Evolutionary conservation across 495 filamentous ascomycete species (phyloP).

Genomic region (Amphirosellinia nigrospora): DNA sequence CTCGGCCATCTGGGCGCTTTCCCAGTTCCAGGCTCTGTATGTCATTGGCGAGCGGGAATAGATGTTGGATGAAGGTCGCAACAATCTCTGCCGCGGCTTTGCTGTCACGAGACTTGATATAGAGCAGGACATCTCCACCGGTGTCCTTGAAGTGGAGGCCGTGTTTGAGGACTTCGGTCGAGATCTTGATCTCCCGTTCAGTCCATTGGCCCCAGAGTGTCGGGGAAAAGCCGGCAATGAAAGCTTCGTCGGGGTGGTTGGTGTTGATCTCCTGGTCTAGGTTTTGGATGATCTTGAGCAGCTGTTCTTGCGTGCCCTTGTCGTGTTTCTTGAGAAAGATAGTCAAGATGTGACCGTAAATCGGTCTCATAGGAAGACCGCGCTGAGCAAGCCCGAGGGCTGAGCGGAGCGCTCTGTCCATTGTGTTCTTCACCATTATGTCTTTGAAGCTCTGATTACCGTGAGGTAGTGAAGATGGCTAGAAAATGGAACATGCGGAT

Average conservation of each 20-base stretch:
- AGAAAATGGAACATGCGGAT: neutral
- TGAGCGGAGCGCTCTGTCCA: slow-evolving; percentile 11
- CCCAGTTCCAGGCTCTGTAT: slow-evolving; percentile 18
- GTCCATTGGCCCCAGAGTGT: slow-evolving; percentile 25
- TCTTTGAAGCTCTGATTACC: neutral
- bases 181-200: slow-evolving; percentile 18
- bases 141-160: slow-evolving; percentile 28
- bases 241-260: slow-evolving; percentile 9
- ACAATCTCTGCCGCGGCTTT: slow-evolving; percentile 9
- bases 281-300: slow-evolving; percentile 20
- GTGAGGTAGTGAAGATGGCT: neutral
- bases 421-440: slow-evolving; percentile 12
- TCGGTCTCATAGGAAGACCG: slow-evolving; percentile 25
- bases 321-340: slow-evolving; percentile 24
- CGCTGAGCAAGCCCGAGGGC: slow-evolving; percentile 15
- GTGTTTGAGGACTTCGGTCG: slow-evolving; percentile 16
- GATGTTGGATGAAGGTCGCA: slow-evolving; percentile 6
- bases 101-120: slow-evolving; percentile 19
- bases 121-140: slow-evolving; percentile 25
- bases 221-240: slow-evolving; percentile 24
- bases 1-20: slow-evolving; percentile 24
- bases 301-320: slow-evolving; percentile 7
- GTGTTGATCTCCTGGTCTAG: slow-evolving; percentile 21
- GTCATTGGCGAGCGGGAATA: slow-evolving; percentile 12
- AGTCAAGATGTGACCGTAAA: slow-evolving; percentile 26